Evolutionary conservation across 2,329 filamentous ascomycete species (phyloP), one percentile per base, ranked within the genome.

Genomic region (Blastomyces emzantsi): DNA sequence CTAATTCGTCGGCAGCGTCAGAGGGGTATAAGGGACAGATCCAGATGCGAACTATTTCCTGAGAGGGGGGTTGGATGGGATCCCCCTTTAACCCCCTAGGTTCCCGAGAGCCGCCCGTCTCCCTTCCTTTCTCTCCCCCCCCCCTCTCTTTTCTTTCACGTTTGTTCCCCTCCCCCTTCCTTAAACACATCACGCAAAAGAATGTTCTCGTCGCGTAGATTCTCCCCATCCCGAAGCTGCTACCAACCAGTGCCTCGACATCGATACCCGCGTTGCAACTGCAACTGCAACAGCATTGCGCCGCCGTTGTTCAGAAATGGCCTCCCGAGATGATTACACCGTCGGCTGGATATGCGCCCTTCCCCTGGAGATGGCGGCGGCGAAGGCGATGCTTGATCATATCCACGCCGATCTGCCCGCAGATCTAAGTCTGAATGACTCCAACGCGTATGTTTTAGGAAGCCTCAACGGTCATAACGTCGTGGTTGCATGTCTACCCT

Each of bases 381-480:
- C 66, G 17, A 47, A 59, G 25, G 62, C 51, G 6, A 56, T 63
- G n/a, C 61, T 67, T 22, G 63, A 67, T 52, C 15, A 62, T 4
- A 28, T 22, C 5, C 51, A 66, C 43, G 30, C n/a, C 9, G 36
- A 51, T 9, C 25, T 55, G 7, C 41, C 51, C 1, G 36, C 33
- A 7, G 36, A 62, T 33, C 39, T 11, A 52, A 52, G 60, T 33
- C n/a, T n/a, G 41, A 58, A 64, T 33, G 67, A 70, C 57, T 59
- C 54, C 45, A 71, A 70, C 47, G 61, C 30, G 39, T 70, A 71
- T 62, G 56, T 64, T 28, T 58, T 70, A 11, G 69, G 69, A 39
- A 63, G 55, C 25, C 63, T 71, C 9, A 54, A 62, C 8, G 52
- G 62, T 11, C 67, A 69, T 49, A 67, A 69, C 30, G 52, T 70